Conservation (phyloP, 106 monocot genomes). For the Iris macrosiphon region DNA sequence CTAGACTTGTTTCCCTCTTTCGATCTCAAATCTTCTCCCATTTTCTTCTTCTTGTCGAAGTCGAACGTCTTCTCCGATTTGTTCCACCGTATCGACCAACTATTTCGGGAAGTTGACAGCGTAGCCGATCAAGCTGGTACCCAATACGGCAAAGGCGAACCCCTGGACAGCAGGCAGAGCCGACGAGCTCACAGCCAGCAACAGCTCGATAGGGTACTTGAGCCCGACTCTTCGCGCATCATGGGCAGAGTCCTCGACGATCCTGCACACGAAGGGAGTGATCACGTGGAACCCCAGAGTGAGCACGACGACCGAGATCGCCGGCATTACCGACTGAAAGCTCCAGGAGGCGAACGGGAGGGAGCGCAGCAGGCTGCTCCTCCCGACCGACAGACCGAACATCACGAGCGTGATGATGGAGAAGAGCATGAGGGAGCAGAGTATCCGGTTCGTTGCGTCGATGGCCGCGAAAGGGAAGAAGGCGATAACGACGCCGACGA, state of each 20-base stretch:
- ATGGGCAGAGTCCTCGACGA: constrained; percentile 32
- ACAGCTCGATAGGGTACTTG: constrained; percentile 50
- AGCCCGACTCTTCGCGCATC: constrained; percentile 62
- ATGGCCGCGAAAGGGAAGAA: constrained; percentile 66
- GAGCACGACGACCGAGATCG: constrained; percentile 64
- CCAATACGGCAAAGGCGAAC: constrained; percentile 69
- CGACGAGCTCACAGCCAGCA: constrained; percentile 66
- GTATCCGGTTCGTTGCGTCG: constrained; percentile 43
- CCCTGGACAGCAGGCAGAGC: constrained; percentile 73
- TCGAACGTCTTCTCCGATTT: constrained; percentile 27
- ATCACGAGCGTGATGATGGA: constrained; percentile 49
- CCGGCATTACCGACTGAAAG: constrained; percentile 33
- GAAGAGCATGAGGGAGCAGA: constrained; percentile 57
- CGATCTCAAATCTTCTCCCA: neutral
- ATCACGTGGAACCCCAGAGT: constrained; percentile 90
- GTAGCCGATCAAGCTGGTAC: constrained; percentile 85
- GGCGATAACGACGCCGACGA: constrained; percentile 30
- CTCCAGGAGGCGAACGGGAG: constrained; percentile 42
- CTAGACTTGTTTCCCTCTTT: neutral
- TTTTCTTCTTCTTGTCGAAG: no score
- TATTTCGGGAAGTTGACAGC: constrained; percentile 71
- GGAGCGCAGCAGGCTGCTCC: constrained; percentile 34
- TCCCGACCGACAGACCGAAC: constrained; percentile 51
- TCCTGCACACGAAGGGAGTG: constrained; percentile 71
- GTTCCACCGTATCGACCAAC: constrained; percentile 42